phyloP scores from a whole-genome alignment of 768 basidiomycete genomes.

The Lactarius pseudohatsudake region DNA sequence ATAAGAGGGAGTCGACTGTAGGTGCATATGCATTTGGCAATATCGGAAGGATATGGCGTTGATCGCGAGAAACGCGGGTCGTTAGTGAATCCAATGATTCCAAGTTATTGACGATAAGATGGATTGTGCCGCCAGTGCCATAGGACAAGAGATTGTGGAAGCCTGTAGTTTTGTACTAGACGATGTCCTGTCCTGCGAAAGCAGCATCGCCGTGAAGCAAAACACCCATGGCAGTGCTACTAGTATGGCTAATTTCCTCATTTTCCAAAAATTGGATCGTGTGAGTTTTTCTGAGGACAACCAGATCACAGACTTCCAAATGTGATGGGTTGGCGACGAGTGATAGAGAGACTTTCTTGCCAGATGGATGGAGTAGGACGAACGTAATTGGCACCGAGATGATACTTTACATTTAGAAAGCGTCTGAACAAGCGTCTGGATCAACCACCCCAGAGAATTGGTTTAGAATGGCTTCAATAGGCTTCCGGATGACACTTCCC shows the following conservation, averaged over 20 bases:
- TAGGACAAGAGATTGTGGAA: conserved; percentile 94
- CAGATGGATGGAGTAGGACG: conserved; percentile 87
- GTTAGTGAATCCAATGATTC: conserved; percentile 94
- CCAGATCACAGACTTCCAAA: conserved; percentile 93
- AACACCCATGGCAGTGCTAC: conserved; percentile 70
- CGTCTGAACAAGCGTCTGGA: conserved; percentile 42
- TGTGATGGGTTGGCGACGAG: conserved; percentile 99
- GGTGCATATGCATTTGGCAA: conserved; percentile 98
- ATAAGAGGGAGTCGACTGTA: conserved; percentile 40
- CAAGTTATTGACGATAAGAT: conserved; percentile 95
- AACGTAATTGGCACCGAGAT: conserved; percentile 98
- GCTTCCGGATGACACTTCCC: conserved; percentile 84
- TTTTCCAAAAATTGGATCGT: conserved; percentile 93
- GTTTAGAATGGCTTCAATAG: conserved; percentile 95
- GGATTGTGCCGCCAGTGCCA: conserved; percentile 97
- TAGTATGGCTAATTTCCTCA: conserved; percentile 72
- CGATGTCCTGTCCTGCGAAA: conserved; percentile 96
- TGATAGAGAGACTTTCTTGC: conserved; percentile 96
- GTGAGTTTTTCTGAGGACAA: conserved; percentile 98
- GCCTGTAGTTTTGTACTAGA: conserved; percentile 96
- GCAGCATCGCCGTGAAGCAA: conserved; percentile 95
- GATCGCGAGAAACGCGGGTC: conserved; percentile 97
- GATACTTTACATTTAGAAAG: conserved; percentile 95
- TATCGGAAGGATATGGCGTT: conserved; percentile 97
- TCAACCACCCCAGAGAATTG: conserved; percentile 80